Evolutionary conservation across 2,329 filamentous ascomycete species (phyloP), one percentile per base, ranked within the genome.

Genomic region (Sarocladium oryzae): DNA sequence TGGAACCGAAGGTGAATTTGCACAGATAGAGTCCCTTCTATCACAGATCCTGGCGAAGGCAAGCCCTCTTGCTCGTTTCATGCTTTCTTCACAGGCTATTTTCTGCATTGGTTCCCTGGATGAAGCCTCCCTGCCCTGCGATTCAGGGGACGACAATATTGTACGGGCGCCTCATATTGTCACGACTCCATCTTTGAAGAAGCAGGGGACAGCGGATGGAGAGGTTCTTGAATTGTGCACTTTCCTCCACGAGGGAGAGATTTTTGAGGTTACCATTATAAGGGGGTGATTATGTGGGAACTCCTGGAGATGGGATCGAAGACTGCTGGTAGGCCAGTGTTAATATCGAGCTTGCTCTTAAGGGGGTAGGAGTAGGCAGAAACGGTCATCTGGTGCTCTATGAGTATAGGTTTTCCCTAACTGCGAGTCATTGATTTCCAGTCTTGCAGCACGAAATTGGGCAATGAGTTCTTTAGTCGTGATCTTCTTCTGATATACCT

Each of bases 401-500:
- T n/a, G n/a, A n/a, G n/a, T n/a, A n/a, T n/a, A n/a, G n/a, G n/a
- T n/a, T n/a, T n/a, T n/a, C n/a, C n/a, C n/a, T n/a, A n/a, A n/a
- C n/a, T n/a, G n/a, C n/a, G n/a, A n/a, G n/a, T n/a, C n/a, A n/a
- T n/a, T n/a, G n/a, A n/a, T n/a, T n/a, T n/a, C n/a, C n/a, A n/a
- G n/a, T n/a, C n/a, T n/a, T n/a, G n/a, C n/a, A n/a, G n/a, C n/a
- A n/a, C n/a, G n/a, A n/a, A n/a, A n/a, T n/a, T n/a, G n/a, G n/a
- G n/a, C n/a, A n/a, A n/a, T 30, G 7, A 30, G 28, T 13, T 26
- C n/a, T 37, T 60, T 48, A 71, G 58, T 85, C 81, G 55, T 85
- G 82, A 60, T 96, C 91, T 61, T 96, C 90, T 68, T 96, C 93
- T 0, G 83, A 87, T 32, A 85, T 52, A 1, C 93, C 93, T 0